These are phyloP conservation scores for Clonostachys solani DNA, from an alignment of 2,329 filamentous ascomycete genomes.

Conservation along the genomic window DNA sequence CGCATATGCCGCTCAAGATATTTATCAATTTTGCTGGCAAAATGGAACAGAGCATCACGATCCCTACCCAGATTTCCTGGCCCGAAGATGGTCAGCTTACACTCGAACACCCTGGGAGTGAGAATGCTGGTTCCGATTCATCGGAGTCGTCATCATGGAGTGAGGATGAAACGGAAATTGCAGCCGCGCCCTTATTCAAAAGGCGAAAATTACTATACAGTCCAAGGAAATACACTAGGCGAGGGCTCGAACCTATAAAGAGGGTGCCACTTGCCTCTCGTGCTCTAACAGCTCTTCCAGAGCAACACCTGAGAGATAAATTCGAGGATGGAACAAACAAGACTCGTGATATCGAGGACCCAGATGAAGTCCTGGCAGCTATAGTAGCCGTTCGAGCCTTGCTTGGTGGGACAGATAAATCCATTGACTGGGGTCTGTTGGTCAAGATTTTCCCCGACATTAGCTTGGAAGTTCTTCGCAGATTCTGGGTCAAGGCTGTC, in stretches of 20 bases:
- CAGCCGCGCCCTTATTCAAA: neutral
- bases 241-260: slow-evolving; percentile 1
- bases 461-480: slow-evolving; percentile 44
- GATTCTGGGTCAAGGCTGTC: slow-evolving; percentile 49
- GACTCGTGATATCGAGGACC: slow-evolving; percentile 5
- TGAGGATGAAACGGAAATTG: slow-evolving; percentile 7
- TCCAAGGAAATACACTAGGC: neutral
- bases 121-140: neutral
- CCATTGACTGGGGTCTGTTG: slow-evolving; percentile 58
- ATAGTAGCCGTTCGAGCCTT: slow-evolving; percentile 55
- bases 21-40: neutral
- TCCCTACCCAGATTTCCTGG: slow-evolving; percentile 12
- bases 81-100: slow-evolving; percentile 16
- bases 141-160: slow-evolving; percentile 4
- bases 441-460: slow-evolving; percentile 50
- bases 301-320: neutral
- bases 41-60: slow-evolving; percentile 18
- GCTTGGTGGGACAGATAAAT: slow-evolving; percentile 54
- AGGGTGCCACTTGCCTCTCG: slow-evolving; percentile 2
- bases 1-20: neutral
- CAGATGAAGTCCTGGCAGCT: slow-evolving; percentile 42
- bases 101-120: neutral
- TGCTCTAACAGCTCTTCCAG: slow-evolving; percentile 1
- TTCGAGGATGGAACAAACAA: too few species aligned
- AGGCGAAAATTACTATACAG: neutral